Evolutionary conservation across 192 early-diverging fungal species (phyloP).

Genomic region (Mortierella hygrophila): DNA sequence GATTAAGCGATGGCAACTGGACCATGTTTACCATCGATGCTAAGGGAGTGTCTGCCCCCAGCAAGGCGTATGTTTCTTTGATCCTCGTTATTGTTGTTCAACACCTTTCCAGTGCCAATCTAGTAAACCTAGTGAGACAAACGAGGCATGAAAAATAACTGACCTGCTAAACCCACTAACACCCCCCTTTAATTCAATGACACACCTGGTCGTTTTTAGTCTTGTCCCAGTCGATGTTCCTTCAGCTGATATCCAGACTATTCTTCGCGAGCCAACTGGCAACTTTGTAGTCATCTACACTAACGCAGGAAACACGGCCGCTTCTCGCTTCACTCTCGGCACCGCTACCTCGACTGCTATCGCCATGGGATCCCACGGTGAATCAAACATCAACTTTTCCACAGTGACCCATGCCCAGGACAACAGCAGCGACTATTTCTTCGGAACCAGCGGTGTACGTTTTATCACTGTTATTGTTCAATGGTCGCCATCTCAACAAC

Average conservation of each 20-base stretch:
- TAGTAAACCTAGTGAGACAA: background rate
- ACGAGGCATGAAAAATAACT: background rate
- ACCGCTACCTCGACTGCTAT: conserved; percentile 5
- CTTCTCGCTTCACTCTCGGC: conserved; percentile 30
- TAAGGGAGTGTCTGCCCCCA: conserved; percentile 13
- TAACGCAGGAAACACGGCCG: background rate
- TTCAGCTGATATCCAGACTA: background rate
- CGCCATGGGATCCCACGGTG: background rate
- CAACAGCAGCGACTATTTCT: conserved; percentile 21
- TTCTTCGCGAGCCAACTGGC: conserved; percentile 17
- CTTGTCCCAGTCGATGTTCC: conserved; percentile 33
- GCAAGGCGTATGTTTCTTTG: conserved; percentile 24
- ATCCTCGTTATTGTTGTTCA: too few species aligned
- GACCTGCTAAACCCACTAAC: background rate
- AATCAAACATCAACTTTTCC: conserved; percentile 20
- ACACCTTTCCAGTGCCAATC: too few species aligned
- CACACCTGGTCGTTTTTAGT: conserved; percentile 1
- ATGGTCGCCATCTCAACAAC: background rate
- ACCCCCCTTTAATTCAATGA: background rate
- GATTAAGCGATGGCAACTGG: conserved; percentile 30
- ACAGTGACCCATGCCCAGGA: conserved; percentile 24
- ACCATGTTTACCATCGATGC: conserved; percentile 12
- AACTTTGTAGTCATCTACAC: conserved; percentile 35
- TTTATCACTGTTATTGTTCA: background rate
- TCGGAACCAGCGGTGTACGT: conserved; percentile 21